A percentile compares a stretch with the other conserved stretches of the same genome.
Conservation (phyloP, 805 yeast species). For the Kregervanrija pseudodelftensis region DNA sequence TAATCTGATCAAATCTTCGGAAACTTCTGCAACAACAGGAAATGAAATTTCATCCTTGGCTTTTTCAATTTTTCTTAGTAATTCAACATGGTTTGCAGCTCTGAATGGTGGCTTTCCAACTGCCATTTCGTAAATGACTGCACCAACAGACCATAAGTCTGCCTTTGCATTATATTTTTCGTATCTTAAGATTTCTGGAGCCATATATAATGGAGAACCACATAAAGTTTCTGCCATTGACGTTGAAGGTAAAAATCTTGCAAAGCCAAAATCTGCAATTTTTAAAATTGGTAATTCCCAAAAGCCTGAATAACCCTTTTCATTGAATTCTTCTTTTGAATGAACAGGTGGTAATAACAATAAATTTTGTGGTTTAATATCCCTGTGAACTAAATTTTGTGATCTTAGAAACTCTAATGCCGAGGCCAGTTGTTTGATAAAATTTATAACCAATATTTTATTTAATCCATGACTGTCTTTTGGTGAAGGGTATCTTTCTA, state of each 20-base stretch:
- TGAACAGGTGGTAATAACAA: conserved; percentile 77
- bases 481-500: conserved; percentile 81
- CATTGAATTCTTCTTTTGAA: conserved; percentile 51
- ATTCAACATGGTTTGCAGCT: conserved; percentile 88
- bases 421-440: conserved; percentile 77
- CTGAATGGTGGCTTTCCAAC: conserved; percentile 96
- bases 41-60: conserved; percentile 72
- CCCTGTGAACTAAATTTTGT: conserved; percentile 87
- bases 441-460: conserved; percentile 71
- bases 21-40: conserved; percentile 60
- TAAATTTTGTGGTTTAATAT: conserved; percentile 88
- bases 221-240: conserved; percentile 95
- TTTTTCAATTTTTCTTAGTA: conserved; percentile 77
- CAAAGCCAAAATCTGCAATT: conserved; percentile 97
- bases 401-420: conserved; percentile 78
- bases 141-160: conserved; percentile 97
- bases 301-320: conserved; percentile 59
- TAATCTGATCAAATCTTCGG: conserved; percentile 58
- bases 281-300: conserved; percentile 88
- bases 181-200: conserved; percentile 90
- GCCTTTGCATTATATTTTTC: conserved; percentile 97
- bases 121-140: conserved; percentile 91
- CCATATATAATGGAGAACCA: conserved; percentile 98
- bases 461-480: conserved; percentile 70
- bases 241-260: conserved; percentile 86